Conservation (phyloP, 139 green algal species). For the Limnomonas spitsbergensis region DNA sequence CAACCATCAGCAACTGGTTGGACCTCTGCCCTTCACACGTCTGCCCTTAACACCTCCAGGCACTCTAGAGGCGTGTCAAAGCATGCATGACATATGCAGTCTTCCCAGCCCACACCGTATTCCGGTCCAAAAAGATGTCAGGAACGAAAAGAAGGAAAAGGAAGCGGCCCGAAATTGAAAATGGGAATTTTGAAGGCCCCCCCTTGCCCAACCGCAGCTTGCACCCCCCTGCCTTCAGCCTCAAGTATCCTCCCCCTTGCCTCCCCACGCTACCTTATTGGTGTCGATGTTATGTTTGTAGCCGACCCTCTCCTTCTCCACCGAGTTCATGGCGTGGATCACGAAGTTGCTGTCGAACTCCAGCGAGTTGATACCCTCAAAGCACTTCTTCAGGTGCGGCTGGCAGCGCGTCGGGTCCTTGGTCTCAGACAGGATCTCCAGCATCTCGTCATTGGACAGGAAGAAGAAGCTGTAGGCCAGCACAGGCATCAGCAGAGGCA, state of each 20-base stretch:
- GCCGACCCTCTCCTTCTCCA: constrained; percentile 67
- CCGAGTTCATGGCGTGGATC: constrained; percentile 68
- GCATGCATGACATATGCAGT: too few species aligned
- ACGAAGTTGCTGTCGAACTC: constrained; percentile 61
- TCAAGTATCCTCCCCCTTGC: too few species aligned
- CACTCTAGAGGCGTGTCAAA: too few species aligned
- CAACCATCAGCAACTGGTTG: too few species aligned
- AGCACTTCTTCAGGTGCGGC: constrained; percentile 58
- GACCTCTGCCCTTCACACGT: too few species aligned
- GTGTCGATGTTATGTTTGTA: constrained; percentile 53
- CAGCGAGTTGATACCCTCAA: constrained; percentile 65
- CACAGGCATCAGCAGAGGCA: background rate
- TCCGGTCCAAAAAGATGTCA: too few species aligned
- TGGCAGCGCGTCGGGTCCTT: constrained; percentile 68
- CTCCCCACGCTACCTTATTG: too few species aligned
- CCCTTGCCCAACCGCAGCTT: background rate
- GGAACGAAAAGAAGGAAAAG: too few species aligned
- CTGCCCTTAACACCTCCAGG: too few species aligned
- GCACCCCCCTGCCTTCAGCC: background rate
- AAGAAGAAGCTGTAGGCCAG: constrained; percentile 70
- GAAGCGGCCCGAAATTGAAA: too few species aligned
- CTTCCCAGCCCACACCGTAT: too few species aligned
- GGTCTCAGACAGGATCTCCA: constrained; percentile 79
- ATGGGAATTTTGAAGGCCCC: too few species aligned
- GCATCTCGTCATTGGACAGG: constrained; percentile 82